These are phyloP conservation scores for Neodidymelliopsis sp. DNA, from an alignment of 2,329 filamentous ascomycete species.

Conservation along the genomic window DNA sequence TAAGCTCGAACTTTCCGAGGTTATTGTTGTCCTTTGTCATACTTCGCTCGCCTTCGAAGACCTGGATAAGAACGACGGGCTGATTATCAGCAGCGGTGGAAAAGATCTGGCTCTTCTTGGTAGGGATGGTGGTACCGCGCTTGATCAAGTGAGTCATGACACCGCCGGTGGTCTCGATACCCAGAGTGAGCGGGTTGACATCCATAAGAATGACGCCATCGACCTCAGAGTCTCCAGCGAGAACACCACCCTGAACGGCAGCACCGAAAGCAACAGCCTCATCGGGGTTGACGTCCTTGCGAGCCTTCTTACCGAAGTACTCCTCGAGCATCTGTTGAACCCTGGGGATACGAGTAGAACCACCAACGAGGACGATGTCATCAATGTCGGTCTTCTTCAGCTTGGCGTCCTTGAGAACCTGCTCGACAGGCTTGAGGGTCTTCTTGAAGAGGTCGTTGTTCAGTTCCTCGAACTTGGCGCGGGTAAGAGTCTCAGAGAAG, in stretches of 20 bases:
- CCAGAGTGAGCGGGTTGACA: conserved; percentile 93
- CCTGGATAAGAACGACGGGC: conserved; percentile 92
- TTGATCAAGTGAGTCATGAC: conserved; percentile 98
- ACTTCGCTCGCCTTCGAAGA: conserved; percentile 91
- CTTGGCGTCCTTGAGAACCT: conserved; percentile 98
- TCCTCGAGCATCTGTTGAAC: conserved; percentile 94
- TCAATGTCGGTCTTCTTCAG: conserved; percentile 94
- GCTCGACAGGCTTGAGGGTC: conserved; percentile 97
- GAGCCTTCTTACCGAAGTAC: conserved; percentile 97
- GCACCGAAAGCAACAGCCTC: conserved; percentile 98
- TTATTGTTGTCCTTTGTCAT: conserved; percentile 98
- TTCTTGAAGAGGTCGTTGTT: conserved; percentile 99
- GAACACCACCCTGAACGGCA: conserved; percentile 94
- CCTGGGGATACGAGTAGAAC: conserved; percentile 99
- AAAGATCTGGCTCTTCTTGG: conserved; percentile 98
- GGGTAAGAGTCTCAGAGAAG: conserved; percentile 97
- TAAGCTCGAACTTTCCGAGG: conserved; percentile 98
- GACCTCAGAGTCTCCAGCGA: conserved; percentile 85
- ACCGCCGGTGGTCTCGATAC: conserved; percentile 96
- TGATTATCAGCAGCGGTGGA: conserved; percentile 97
- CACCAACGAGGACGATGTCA: conserved; percentile 97
- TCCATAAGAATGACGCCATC: conserved; percentile 91
- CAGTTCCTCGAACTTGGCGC: conserved; percentile 98
- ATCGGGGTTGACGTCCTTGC: conserved; percentile 99
- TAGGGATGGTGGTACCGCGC: conserved; percentile 93